Evolutionary conservation across 106 monocot species (phyloP), one percentile per base, ranked within the genome.

Genomic region (Vanilla planifolia): DNA sequence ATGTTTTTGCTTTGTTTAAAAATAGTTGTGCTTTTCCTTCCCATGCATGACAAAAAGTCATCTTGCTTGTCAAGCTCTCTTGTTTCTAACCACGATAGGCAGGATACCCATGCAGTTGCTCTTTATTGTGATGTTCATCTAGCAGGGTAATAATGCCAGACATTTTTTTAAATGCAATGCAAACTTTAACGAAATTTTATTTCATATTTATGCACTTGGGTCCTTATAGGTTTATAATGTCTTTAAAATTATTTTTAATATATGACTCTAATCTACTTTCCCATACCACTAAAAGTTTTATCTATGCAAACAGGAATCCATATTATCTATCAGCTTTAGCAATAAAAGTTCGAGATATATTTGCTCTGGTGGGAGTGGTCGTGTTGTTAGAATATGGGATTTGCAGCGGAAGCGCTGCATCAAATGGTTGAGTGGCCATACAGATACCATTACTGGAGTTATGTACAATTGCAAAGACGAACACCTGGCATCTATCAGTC

Each of bases 391-490:
- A 68, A 91, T 96, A 50, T 96, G 96, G 96, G 96, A 96, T 75
- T 75, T 96, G 66, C 90, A 88, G 66, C 83, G 84, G 69, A 96
- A 96, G 51, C 77, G 78, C 3, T 96, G 96, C 71, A 96, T 96
- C 60, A 96, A 96, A 75, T 84, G 87, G 81, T 67, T 96, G 65
- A 86, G 71, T 53, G 96, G 96, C 42, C 96, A 96, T 69, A 78
- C 70, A 45, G 91, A 79, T 48, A 77, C 79, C 14, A 85, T 96
- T 52, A 91, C 91, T 43, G 91, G 96, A 47, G 96, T 91, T 15
- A 82, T 91, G 90, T 96, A 96, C 61, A 96, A 96, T 39, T 87
- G 79, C 61, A 86, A 82, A 64, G 91, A 96, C 56, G 96, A 96
- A 67, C 84, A 96, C 68, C 79, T 96, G 60, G 91, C 96, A 55